Conservation (phyloP, 1,284 basidiomycete species). For the Heterobasidion parviporum region DNA sequence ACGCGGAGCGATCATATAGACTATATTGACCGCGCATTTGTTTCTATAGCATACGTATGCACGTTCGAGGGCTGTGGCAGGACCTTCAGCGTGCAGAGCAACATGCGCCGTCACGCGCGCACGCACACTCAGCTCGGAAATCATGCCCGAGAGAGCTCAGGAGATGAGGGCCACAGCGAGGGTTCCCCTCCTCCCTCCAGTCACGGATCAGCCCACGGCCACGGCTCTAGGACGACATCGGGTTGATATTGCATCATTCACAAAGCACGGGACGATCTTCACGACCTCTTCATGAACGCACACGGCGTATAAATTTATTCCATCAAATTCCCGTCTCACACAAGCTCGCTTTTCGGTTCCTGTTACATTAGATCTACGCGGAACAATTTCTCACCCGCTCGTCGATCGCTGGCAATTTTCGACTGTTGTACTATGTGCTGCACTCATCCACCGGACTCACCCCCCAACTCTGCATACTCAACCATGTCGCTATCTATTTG, state of each 20-base stretch:
- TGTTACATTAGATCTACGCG: neutral
- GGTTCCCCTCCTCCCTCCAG: constrained; percentile 7
- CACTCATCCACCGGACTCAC: neutral
- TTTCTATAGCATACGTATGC: constrained; percentile 58
- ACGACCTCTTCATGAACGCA: neutral
- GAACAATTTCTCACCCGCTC: neutral
- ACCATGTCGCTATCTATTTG: neutral
- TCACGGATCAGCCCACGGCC: neutral
- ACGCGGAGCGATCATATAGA: neutral
- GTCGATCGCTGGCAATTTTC: neutral
- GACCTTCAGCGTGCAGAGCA: constrained; percentile 78
- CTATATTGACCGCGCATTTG: constrained; percentile 7
- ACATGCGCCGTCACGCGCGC: constrained; percentile 78
- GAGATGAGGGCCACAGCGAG: constrained; percentile 35
- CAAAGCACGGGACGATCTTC: neutral
- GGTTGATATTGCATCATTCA: neutral
- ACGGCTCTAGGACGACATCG: neutral
- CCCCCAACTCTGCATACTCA: neutral
- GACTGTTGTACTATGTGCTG: neutral
- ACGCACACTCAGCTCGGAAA: constrained; percentile 44
- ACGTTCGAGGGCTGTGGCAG: constrained; percentile 69
- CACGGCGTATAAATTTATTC: neutral
- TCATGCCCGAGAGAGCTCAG: constrained; percentile 30
- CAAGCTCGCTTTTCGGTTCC: neutral
- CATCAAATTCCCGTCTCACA: neutral